Base-by-base conservation (phyloP, 108 stramenopile genomes). In the Cyclotella choctawhatcheeana region DNA sequence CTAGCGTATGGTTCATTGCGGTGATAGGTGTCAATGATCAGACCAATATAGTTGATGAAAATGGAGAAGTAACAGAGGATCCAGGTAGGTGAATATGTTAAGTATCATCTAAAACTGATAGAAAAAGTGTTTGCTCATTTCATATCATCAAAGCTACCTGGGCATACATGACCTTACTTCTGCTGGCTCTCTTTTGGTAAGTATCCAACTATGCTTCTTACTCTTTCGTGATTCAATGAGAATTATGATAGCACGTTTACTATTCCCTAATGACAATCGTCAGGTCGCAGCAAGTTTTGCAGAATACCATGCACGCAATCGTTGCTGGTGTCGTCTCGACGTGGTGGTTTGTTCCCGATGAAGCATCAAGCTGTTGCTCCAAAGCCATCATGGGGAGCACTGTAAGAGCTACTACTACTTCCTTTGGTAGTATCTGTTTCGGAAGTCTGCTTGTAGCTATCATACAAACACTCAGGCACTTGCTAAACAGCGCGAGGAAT, bases 341-440 rank as follows among this genome's bases (percentile, higher is more conserved):
- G 12, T 98, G 95, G 93, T 98, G 97, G 97, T 92, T 93, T 72
- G 79, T 73, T 44, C 89, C 93, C 32, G 79, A 77, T 20, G 89
- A 89, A 56, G 89, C 86, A 3, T 68, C 53, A 3, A 69, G 74
- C 22, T 91, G 73, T 79, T 92, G 89, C 70, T 88, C 83, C 13
- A 24, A 58, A 33, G 86, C 83, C 1, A 71, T 91, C 47, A 64
- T 35, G 33, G 88, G 86, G 44, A 71, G 67, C 22, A 83, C 91
- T 20, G 16, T 74, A 35, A 79, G 92, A 16, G 85, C 92, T 22
- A 88, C 84, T 44, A 94, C 94, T 22, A 63, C 76, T 58, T 67
- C 90, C 34, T 95, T 98, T 79, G 97, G 97, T 17, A 83, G 81
- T 48, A 96, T 97, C 67, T 95, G 94, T 70, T 84, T 96, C 56